Percentiles rank a stretch among this genome's conserved stretches.
phyloP scores from a whole-genome alignment of 148 eudicot species.

The Beta vulgaris region DNA sequence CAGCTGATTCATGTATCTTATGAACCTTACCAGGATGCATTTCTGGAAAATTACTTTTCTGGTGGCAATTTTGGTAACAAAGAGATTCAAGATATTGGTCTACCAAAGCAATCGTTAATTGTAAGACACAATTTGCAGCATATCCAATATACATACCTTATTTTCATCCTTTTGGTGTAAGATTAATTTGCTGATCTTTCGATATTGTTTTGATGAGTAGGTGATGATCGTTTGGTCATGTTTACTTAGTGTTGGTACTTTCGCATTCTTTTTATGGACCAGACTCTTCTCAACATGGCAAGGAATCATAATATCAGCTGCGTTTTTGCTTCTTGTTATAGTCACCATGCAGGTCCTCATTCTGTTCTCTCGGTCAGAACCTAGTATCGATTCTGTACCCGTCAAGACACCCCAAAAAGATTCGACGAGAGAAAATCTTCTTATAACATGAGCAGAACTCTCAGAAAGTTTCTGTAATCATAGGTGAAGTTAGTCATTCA shows the following conservation, averaged over 20 bases:
- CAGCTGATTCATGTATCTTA: neutral
- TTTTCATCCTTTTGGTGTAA: neutral
- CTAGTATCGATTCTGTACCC: conserved; percentile 35
- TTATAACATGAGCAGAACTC: conserved; percentile 30
- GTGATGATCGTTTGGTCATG: conserved; percentile 59
- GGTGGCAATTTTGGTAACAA: conserved; percentile 46
- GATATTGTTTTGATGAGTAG: conserved; percentile 23
- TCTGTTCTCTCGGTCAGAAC: conserved; percentile 54
- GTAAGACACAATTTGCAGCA: conserved; percentile 26
- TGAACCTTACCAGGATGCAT: conserved; percentile 45
- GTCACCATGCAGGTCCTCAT: conserved; percentile 65
- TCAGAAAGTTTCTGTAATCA: neutral
- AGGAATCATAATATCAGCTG: conserved; percentile 36
- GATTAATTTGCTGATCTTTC: neutral
- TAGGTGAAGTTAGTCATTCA: neutral
- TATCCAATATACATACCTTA: neutral
- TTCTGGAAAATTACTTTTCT: conserved; percentile 56
- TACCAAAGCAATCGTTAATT: conserved; percentile 41
- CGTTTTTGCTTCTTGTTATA: conserved; percentile 36
- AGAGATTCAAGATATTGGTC: conserved; percentile 52
- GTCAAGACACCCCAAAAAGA: conserved; percentile 32
- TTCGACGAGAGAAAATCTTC: conserved; percentile 44
- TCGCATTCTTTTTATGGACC: conserved; percentile 42
- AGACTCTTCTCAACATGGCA: conserved; percentile 46
- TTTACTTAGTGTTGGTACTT: conserved; percentile 30